These are phyloP conservation scores for Eutrema heterophyllum DNA, from an alignment of 345 rosid genomes.

Conservation along the genomic window DNA sequence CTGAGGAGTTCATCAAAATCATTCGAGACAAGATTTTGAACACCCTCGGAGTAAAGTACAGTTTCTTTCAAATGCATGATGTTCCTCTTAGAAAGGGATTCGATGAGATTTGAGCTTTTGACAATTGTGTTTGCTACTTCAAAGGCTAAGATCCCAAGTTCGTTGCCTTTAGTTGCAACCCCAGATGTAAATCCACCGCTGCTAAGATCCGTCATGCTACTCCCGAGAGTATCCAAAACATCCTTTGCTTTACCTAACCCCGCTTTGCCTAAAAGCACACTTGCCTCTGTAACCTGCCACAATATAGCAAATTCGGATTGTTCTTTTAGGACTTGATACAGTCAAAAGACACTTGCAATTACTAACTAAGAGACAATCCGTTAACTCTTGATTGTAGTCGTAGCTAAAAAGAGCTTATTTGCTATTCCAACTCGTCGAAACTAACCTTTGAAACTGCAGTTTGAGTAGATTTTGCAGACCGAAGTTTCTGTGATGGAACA, in stretches of 20 bases:
- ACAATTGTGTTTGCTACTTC: conserved; percentile 92
- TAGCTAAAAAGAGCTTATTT: neutral
- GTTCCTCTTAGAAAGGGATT: conserved; percentile 63
- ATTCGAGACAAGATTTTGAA: conserved; percentile 67
- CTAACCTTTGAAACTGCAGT: conserved; percentile 59
- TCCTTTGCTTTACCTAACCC: conserved; percentile 77
- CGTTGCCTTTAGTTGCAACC: conserved; percentile 63
- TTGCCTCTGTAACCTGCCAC: conserved; percentile 63
- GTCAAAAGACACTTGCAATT: neutral
- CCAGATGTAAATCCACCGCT: conserved; percentile 66
- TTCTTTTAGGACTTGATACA: neutral
- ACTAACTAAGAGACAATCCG: neutral
- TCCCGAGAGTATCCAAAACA: conserved; percentile 84
- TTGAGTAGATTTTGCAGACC: conserved; percentile 49
- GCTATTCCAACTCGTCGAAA: neutral
- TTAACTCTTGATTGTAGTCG: neutral
- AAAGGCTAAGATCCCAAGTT: conserved; percentile 70
- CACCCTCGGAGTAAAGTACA: conserved; percentile 68
- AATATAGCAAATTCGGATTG: neutral
- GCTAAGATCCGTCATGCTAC: conserved; percentile 85
- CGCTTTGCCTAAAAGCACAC: conserved; percentile 72
- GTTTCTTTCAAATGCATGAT: conserved; percentile 51
- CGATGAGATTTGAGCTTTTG: conserved; percentile 82
- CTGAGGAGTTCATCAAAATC: conserved; percentile 66
- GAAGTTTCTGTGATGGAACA: conserved; percentile 35